Conservation (phyloP, 805 yeast species). For the Metschnikowia gruessii region DNA sequence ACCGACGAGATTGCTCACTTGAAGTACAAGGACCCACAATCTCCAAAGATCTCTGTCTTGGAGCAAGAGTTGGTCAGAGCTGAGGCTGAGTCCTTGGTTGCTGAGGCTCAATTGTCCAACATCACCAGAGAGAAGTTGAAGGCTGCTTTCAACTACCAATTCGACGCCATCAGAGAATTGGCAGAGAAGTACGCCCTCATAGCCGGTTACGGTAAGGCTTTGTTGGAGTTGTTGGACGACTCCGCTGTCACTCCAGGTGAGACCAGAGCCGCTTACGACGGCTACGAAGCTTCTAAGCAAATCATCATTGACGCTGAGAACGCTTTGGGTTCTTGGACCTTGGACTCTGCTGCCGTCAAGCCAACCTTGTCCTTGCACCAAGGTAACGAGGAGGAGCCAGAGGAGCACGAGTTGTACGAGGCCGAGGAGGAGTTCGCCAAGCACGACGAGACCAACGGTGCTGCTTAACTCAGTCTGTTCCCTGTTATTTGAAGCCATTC, state of each 20-base stretch:
- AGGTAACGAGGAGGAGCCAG: conserved; percentile 48
- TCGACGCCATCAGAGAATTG: conserved; percentile 91
- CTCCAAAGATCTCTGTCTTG: conserved; percentile 90
- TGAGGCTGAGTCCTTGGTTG: conserved; percentile 97
- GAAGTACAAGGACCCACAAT: conserved; percentile 97
- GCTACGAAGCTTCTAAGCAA: conserved; percentile 97
- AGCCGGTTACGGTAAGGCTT: conserved; percentile 98
- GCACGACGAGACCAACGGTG: conserved; percentile 29
- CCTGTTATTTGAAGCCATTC: not conserved
- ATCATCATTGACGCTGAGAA: conserved; percentile 95
- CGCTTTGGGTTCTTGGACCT: conserved; percentile 94
- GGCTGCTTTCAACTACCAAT: conserved; percentile 96
- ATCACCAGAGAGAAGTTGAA: conserved; percentile 97
- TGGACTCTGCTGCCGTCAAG: conserved; percentile 91
- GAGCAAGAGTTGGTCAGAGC: conserved; percentile 99
- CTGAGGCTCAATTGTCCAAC: conserved; percentile 97
- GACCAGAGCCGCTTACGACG: conserved; percentile 97
- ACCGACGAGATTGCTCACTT: conserved; percentile 97
- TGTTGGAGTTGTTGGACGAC: conserved; percentile 93
- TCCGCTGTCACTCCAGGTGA: conserved; percentile 99
- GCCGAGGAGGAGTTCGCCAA: conserved; percentile 55
- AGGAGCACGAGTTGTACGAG: conserved; percentile 42
- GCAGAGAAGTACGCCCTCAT: conserved; percentile 95
- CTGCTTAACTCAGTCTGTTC: conserved; percentile 18
- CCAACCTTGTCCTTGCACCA: conserved; percentile 83